These are phyloP conservation scores for Candida glaebosa DNA, from an alignment of 805 yeast species.

Conservation along the genomic window DNA sequence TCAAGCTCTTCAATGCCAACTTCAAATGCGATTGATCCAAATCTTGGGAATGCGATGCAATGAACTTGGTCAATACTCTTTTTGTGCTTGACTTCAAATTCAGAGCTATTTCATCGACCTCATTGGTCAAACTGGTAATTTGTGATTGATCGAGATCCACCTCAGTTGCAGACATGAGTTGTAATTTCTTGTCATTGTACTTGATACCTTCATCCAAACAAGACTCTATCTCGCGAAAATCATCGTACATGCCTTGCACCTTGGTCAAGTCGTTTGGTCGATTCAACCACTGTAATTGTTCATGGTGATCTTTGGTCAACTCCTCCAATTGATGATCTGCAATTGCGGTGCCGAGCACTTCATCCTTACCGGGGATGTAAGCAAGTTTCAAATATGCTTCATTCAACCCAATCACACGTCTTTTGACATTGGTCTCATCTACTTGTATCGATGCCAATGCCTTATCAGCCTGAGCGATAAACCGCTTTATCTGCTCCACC, in stretches of 20 bases:
- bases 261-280: neutral
- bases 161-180: neutral
- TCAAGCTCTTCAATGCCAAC: conserved; percentile 6
- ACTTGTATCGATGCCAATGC: conserved; percentile 12
- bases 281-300: neutral
- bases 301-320: conserved; percentile 8
- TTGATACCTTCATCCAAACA: conserved; percentile 3
- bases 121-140: conserved; percentile 7
- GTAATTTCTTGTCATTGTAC: conserved; percentile 4
- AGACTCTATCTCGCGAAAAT: conserved; percentile 5
- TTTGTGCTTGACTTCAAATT: conserved; percentile 8
- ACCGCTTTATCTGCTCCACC: conserved; percentile 15
- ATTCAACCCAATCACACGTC: conserved; percentile 17
- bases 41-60: conserved; percentile 10
- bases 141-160: neutral
- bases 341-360: conserved; percentile 23
- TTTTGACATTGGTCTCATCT: conserved; percentile 5
- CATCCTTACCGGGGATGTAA: conserved; percentile 25
- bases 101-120: conserved; percentile 9
- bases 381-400: conserved; percentile 19
- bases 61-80: conserved; percentile 10
- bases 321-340: conserved; percentile 15
- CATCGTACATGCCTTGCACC: conserved; percentile 1
- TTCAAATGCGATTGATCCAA: conserved; percentile 9
- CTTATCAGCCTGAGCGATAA: conserved; percentile 19